phyloP scores from a whole-genome alignment of 148 eudicot species.

The Spergularia bocconei region DNA sequence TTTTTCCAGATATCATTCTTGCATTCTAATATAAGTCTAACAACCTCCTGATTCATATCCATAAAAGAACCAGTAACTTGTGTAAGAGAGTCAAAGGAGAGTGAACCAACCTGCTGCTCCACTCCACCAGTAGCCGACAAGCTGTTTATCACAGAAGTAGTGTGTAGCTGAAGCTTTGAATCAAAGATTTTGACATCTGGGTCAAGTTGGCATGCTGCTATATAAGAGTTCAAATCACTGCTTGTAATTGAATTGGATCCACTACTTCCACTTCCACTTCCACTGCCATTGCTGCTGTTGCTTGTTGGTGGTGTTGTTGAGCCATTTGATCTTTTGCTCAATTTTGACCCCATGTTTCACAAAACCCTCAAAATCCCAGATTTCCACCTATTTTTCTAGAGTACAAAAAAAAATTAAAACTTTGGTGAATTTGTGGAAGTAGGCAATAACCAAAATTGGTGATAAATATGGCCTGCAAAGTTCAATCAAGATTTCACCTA shows the following conservation, averaged over 20 bases:
- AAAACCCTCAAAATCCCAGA: conserved; percentile 12
- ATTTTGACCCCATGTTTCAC: conserved; percentile 26
- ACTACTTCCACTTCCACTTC: conserved; percentile 7
- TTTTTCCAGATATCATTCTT: conserved; percentile 41
- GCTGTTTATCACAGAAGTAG: conserved; percentile 22
- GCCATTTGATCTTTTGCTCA: conserved; percentile 25
- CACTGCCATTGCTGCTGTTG: conserved; percentile 2
- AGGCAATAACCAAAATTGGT: background rate
- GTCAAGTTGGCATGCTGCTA: conserved; percentile 33
- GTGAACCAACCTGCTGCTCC: conserved; percentile 16
- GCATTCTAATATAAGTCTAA: conserved; percentile 27
- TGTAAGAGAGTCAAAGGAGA: conserved; percentile 33
- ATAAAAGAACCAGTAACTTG: conserved; percentile 30
- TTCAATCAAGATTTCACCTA: too few species aligned
- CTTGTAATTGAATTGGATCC: conserved; percentile 20
- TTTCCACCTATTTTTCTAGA: background rate
- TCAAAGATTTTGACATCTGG: conserved; percentile 32
- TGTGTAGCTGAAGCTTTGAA: conserved; percentile 25
- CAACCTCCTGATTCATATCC: conserved; percentile 38
- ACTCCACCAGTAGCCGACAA: background rate
- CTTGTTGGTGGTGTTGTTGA: conserved; percentile 21
- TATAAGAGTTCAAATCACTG: conserved; percentile 22
- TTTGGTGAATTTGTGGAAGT: background rate
- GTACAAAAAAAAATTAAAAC: background rate
- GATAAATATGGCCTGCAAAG: too few species aligned